Percentiles rank a stretch among this genome's conserved stretches.
Conservation (phyloP, 2,329 filamentous ascomycete genomes). For the Fusarium hainanense region DNA sequence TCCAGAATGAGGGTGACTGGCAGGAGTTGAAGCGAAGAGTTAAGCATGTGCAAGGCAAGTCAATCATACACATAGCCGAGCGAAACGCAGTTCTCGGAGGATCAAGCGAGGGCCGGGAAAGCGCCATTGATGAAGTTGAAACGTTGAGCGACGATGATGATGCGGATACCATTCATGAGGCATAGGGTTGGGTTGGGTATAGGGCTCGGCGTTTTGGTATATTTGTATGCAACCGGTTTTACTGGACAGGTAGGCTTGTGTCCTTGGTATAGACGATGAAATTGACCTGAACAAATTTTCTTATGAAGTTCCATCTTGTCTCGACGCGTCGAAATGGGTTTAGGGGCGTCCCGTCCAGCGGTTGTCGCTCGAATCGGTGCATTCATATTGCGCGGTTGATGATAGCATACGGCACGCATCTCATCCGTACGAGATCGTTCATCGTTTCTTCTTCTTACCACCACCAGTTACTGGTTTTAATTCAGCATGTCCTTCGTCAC, state of each 20-base stretch:
- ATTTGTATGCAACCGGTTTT: slow-evolving; percentile 6
- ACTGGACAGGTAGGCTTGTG: slow-evolving; percentile 20
- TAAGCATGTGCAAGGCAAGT: slow-evolving; percentile 80
- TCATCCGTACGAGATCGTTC: background rate
- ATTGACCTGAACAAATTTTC: slow-evolving; percentile 22
- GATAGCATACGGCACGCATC: background rate
- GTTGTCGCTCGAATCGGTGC: background rate
- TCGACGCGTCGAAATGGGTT: background rate
- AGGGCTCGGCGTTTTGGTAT: slow-evolving; percentile 32
- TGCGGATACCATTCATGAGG: slow-evolving; percentile 55
- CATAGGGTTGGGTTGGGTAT: slow-evolving; percentile 28
- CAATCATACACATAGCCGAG: slow-evolving; percentile 86
- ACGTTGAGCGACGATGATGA: slow-evolving; percentile 81
- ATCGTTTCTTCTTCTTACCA: slow-evolving; percentile 54
- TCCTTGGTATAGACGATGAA: slow-evolving; percentile 42
- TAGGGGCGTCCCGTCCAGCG: background rate
- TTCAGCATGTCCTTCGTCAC: slow-evolving; percentile 72
- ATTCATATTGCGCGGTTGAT: background rate
- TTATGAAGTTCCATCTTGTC: background rate
- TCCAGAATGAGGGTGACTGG: slow-evolving; percentile 86
- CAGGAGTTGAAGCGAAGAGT: slow-evolving; percentile 81
- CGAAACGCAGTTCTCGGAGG: slow-evolving; percentile 69
- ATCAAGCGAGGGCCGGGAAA: slow-evolving; percentile 68
- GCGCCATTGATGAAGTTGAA: slow-evolving; percentile 90
- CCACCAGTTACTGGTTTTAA: slow-evolving; percentile 41